A percentile compares a stretch with the other conserved stretches of the same genome.
Evolutionary conservation across 2,329 filamentous ascomycete species (phyloP).

Genomic region (Colletotrichum paranaense): DNA sequence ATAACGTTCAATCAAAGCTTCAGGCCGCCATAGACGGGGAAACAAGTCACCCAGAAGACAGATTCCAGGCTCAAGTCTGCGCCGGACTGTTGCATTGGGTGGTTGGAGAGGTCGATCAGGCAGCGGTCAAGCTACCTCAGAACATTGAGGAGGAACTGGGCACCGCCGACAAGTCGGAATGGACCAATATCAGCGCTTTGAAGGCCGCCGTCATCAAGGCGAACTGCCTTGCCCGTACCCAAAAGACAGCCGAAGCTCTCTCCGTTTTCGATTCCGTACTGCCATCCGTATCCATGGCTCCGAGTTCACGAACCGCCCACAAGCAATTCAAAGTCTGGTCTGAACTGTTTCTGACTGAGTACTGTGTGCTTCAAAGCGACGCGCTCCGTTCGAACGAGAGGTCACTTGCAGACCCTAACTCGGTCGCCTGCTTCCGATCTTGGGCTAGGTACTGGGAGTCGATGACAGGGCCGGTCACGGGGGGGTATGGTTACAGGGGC

Average conservation of each 20-base stretch:
- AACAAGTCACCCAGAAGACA: slow-evolving; percentile 63
- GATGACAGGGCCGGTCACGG: slow-evolving; percentile 57
- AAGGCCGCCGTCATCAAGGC: slow-evolving; percentile 84
- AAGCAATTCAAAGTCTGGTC: slow-evolving; percentile 82
- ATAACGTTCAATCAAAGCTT: slow-evolving; percentile 61
- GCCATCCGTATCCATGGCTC: slow-evolving; percentile 68
- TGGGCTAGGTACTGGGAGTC: slow-evolving; percentile 79
- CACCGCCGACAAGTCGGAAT: slow-evolving; percentile 70
- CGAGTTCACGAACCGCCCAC: slow-evolving; percentile 62
- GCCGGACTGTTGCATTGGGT: slow-evolving; percentile 88
- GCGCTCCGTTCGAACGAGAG: slow-evolving; percentile 63
- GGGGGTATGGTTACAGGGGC: slow-evolving; percentile 69
- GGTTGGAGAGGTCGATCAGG: slow-evolving; percentile 74
- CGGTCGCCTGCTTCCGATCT: slow-evolving; percentile 68
- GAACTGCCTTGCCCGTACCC: slow-evolving; percentile 65
- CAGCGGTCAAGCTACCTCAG: slow-evolving; percentile 71
- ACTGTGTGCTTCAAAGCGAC: slow-evolving; percentile 76
- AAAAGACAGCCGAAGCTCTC: slow-evolving; percentile 68
- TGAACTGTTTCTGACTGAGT: slow-evolving; percentile 80
- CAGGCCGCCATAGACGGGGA: slow-evolving; percentile 69
- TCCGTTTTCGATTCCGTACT: slow-evolving; percentile 74
- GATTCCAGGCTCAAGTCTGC: slow-evolving; percentile 84
- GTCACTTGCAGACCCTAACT: slow-evolving; percentile 62
- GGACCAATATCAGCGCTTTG: slow-evolving; percentile 85
- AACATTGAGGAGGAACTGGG: slow-evolving; percentile 69